Base-by-base conservation (phyloP, 306 rosid genomes). In the Cucurbita pepo region DNA sequence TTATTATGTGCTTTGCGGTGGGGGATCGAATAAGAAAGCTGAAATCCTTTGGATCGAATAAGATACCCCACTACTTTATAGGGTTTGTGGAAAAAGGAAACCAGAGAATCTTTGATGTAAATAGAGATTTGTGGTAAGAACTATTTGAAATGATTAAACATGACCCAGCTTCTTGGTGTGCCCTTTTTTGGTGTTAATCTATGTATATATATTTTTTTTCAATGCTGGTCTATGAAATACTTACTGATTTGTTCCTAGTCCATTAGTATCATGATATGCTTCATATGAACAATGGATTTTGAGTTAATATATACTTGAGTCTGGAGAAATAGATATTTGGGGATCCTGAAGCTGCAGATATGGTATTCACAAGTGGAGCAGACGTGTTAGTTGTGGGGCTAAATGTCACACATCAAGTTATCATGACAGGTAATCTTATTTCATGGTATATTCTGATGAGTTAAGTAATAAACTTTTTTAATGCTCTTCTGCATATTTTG, bases 311-410 rank as follows among this genome's bases (percentile, higher is more conserved):
- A 4, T 4, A 59, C 34, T 41, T 72, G 53, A 41, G 18, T 21
- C 55, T 57, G 47, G 48, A 52, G 64, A 59, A 52, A 54, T 77
- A 93, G 98, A 87, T 87, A 73, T 90, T 85, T 80, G 97, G 98
- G 63, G 98, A 93, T 78, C 97, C 98, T 30, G 96, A 90, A 60
- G 97, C 98, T 81, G 97, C 98, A 65, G 97, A 93, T 80, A 84
- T 87, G 60, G 97, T 90, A 71, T 93, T 88, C 62, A 90, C 90
- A 47, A 79, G 94, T 52, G 96, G 97, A 11, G 98, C 97, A 64
- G 86, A 93, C 81, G 51, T 90, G 21, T 75, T 88, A 65, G 94
- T 87, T 53, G 86, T 93, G 54, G 98, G 98, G 66, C 79, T 93
- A 79, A 93, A 93, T 85, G 88, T 90, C 36, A 93, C 98, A 1